These are phyloP conservation scores for Penicillium nucicola DNA, from an alignment of 495 filamentous ascomycete genomes.

Conservation along the genomic window DNA sequence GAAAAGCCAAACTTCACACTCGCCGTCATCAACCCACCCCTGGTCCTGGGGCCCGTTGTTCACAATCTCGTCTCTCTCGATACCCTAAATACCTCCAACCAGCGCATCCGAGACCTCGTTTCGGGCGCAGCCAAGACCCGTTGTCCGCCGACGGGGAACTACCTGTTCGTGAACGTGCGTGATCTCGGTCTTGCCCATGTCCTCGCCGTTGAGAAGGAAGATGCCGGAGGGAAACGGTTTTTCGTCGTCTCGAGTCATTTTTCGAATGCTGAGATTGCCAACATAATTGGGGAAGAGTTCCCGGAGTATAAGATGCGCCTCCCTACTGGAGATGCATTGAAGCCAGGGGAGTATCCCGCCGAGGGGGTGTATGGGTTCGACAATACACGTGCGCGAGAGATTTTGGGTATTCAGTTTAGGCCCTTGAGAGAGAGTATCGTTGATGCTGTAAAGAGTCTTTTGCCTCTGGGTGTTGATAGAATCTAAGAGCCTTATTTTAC, in stretches of 20 bases:
- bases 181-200: slow-evolving; percentile 61
- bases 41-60: slow-evolving; percentile 58
- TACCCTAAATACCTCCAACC: slow-evolving; percentile 56
- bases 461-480: slow-evolving; percentile 2
- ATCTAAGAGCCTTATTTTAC: too few relatives aligned
- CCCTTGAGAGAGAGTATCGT: slow-evolving; percentile 44
- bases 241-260: slow-evolving; percentile 55
- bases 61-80: slow-evolving; percentile 48
- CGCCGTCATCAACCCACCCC: slow-evolving; percentile 58
- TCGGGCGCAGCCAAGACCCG: slow-evolving; percentile 53
- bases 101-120: slow-evolving; percentile 45
- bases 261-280: slow-evolving; percentile 51
- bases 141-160: slow-evolving; percentile 47
- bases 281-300: slow-evolving; percentile 56
- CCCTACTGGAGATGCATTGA: slow-evolving; percentile 37
- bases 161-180: slow-evolving; percentile 54
- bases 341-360: slow-evolving; percentile 36
- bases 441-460: slow-evolving; percentile 41
- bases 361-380: slow-evolving; percentile 38
- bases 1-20: slow-evolving; percentile 62
- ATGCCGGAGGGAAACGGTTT: slow-evolving; percentile 58
- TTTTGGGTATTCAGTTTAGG: slow-evolving; percentile 49
- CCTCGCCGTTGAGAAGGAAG: slow-evolving; percentile 52
- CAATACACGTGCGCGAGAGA: slow-evolving; percentile 40
- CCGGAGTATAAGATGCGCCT: slow-evolving; percentile 51